These are phyloP conservation scores for Penicillium bovifimosum DNA, from an alignment of 495 filamentous ascomycete genomes.

Conservation along the genomic window DNA sequence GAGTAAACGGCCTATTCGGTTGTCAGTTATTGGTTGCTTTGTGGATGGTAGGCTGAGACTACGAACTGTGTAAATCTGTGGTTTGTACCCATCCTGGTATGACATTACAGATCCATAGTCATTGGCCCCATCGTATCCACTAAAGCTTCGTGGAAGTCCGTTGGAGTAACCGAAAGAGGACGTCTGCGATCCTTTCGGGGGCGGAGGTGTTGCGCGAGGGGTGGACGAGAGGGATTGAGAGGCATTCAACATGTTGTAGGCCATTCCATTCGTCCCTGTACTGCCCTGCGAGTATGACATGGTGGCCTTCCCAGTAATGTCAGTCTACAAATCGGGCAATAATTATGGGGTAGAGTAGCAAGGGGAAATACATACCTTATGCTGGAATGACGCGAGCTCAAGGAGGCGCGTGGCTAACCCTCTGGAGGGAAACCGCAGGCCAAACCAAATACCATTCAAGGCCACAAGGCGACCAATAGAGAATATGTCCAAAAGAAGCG, in stretches of 20 bases:
- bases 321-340: slow-evolving; percentile 10
- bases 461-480: slow-evolving; percentile 2
- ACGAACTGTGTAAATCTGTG: slow-evolving; percentile 73
- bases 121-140: slow-evolving; percentile 45
- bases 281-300: slow-evolving; percentile 46
- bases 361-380: slow-evolving; percentile 20
- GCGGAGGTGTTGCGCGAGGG: slow-evolving; percentile 47
- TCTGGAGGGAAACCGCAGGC: slow-evolving; percentile 22
- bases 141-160: slow-evolving; percentile 33
- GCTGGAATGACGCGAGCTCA: slow-evolving; percentile 29
- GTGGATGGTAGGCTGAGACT: neutral
- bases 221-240: slow-evolving; percentile 49
- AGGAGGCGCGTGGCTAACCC: slow-evolving; percentile 36
- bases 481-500: slow-evolving; percentile 15
- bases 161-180: slow-evolving; percentile 44
- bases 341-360: slow-evolving; percentile 14
- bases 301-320: slow-evolving; percentile 6
- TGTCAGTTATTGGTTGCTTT: slow-evolving; percentile 18
- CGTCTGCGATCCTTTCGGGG: slow-evolving; percentile 42
- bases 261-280: slow-evolving; percentile 38
- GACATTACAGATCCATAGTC: slow-evolving; percentile 44
- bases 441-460: slow-evolving; percentile 16
- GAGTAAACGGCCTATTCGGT: slow-evolving; percentile 80
- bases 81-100: slow-evolving; percentile 51
- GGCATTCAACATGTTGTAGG: slow-evolving; percentile 44